Evolutionary conservation across 208 protist species (phyloP).

Genomic region (Angomonas desouzai): DNA sequence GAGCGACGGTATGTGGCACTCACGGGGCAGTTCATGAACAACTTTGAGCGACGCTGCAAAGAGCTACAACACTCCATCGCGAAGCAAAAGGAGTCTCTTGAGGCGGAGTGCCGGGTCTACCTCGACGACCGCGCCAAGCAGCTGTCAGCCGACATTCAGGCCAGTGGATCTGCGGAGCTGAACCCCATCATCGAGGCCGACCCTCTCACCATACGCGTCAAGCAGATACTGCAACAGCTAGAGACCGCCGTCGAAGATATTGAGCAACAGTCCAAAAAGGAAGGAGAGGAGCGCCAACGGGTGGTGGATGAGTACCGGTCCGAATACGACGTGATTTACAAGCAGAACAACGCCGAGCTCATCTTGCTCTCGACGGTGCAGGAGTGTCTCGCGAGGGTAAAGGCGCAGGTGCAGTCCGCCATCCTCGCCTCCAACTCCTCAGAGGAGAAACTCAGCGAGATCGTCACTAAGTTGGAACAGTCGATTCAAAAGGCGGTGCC

Average conservation of each 20-base stretch:
- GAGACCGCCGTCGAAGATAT: constrained; percentile 21
- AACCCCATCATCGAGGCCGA: constrained; percentile 19
- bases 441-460: constrained; percentile 41
- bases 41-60: constrained; percentile 34
- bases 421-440: constrained; percentile 40
- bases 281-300: constrained; percentile 22
- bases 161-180: constrained; percentile 10
- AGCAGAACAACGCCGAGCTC: constrained; percentile 66
- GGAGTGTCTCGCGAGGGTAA: constrained; percentile 57
- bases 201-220: constrained; percentile 22
- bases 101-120: constrained; percentile 36
- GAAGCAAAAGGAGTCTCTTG: constrained; percentile 35
- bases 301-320: constrained; percentile 18
- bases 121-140: constrained; percentile 33
- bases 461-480: constrained; percentile 19
- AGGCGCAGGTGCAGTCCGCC: constrained; percentile 62
- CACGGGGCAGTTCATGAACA: constrained; percentile 34
- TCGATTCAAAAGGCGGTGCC: constrained; percentile 19
- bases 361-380: constrained; percentile 46
- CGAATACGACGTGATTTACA: constrained; percentile 24
- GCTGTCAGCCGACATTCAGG: constrained; percentile 24
- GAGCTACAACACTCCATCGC: constrained; percentile 23
- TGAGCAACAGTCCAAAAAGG: constrained; percentile 23
- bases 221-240: constrained; percentile 25
- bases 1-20: constrained; percentile 45